A percentile compares a stretch with the other conserved stretches of the same genome.
Conservation (phyloP, 768 basidiomycete species). For the Russula brevipes region DNA sequence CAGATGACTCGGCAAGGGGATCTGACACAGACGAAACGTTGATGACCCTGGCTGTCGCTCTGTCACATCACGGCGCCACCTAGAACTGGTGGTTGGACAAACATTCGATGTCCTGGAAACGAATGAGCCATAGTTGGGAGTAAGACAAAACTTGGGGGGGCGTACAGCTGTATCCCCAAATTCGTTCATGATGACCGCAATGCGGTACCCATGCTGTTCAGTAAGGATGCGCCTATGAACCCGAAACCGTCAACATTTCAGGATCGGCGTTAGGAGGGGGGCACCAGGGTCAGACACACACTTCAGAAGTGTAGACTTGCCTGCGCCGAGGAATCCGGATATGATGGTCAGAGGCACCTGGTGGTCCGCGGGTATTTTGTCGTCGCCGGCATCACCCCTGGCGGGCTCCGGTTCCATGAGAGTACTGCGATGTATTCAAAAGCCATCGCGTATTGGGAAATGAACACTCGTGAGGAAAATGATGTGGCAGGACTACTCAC, state of each 20-base stretch:
- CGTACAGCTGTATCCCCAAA: constrained; percentile 92
- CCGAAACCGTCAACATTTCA: neutral
- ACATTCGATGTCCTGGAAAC: constrained; percentile 86
- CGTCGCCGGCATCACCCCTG: neutral
- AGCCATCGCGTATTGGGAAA: neutral
- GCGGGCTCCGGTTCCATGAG: constrained; percentile 9
- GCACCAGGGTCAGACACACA: constrained; percentile 35
- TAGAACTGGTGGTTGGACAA: constrained; percentile 15
- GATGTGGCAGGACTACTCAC: constrained; percentile 2
- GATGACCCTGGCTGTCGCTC: constrained; percentile 67
- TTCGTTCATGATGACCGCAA: constrained; percentile 98
- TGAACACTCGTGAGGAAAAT: neutral
- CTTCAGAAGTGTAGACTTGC: constrained; percentile 90
- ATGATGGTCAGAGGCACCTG: constrained; percentile 88
- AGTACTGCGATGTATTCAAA: neutral
- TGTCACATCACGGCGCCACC: constrained; percentile 1
- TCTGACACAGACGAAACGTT: constrained; percentile 68
- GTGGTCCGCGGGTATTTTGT: constrained; percentile 9
- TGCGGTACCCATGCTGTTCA: constrained; percentile 89
- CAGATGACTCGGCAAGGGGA: constrained; percentile 57
- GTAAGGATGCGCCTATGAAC: constrained; percentile 73
- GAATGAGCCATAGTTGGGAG: constrained; percentile 19
- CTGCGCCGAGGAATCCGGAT: constrained; percentile 90
- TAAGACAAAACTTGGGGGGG: constrained; percentile 7
- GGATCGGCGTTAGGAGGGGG: neutral